phyloP scores from a whole-genome alignment of 441 rosid genomes.

The Jatropha multifida region DNA sequence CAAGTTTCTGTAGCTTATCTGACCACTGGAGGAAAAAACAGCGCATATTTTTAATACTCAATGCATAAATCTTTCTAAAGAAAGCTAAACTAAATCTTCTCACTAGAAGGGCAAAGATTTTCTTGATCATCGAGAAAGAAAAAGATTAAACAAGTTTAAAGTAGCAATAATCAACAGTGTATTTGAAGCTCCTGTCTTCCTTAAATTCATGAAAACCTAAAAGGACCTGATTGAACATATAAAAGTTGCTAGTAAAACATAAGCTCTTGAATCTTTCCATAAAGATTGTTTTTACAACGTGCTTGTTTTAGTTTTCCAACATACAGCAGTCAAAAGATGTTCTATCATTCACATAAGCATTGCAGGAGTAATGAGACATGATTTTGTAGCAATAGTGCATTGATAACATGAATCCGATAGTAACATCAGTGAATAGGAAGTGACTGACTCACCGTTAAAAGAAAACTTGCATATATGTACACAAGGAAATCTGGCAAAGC shows the following conservation, averaged over 20 bases:
- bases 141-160: conserved; percentile 1
- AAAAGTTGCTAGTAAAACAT: background rate
- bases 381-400: background rate
- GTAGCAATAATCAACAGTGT: background rate
- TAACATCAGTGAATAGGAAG: conserved; percentile 7
- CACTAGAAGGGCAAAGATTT: background rate
- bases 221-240: background rate
- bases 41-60: background rate
- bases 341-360: background rate
- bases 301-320: conserved; percentile 1
- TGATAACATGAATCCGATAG: background rate
- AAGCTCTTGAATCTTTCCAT: background rate
- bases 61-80: background rate
- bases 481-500: conserved; percentile 97
- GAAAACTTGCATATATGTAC: conserved; percentile 94
- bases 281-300: background rate
- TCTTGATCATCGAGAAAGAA: background rate
- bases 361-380: background rate
- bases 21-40: conserved; percentile 65
- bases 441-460: conserved; percentile 64
- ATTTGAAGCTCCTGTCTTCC: background rate
- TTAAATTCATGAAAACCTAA: background rate
- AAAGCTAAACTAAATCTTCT: background rate
- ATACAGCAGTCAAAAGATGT: background rate
- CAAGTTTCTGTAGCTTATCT: conserved; percentile 81